Base-by-base conservation (phyloP, 192 early-diverging fungal species). In the Gorgonomyces haynaldii region DNA sequence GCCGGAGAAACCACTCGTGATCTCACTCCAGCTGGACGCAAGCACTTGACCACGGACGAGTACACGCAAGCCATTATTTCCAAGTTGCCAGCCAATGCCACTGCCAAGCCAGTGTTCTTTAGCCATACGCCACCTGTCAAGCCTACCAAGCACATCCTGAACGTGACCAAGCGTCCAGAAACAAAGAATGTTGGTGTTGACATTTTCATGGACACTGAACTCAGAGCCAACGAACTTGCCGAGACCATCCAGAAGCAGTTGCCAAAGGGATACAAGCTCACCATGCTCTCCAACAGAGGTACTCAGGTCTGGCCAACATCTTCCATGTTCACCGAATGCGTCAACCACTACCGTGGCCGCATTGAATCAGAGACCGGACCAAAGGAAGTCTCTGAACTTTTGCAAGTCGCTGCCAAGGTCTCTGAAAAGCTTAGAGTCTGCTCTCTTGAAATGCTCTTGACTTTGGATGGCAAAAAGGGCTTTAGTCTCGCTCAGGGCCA, bases 261-360 rank as follows among this genome's bases (percentile, higher is more conserved):
- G 13, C 30, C 47, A n/a, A 16, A 2, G 9, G 47, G 47, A 7
- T 20, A 40, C 13, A 27, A 55, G 10, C 35, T 55, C 10, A 23
- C 34, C 9, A 55, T 55, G 53, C 37, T 55, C 47, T 49, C 44
- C 12, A 55, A 55, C 35, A 28, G 53, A 7, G 53, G 53, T 36
- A 55, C 53, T 15, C 53, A 55, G 47, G 47, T 55, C 5, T 55
- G 53, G 53, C 53, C 53, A 16, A 55, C 53, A 3, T 31, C 36
- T 8, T 55, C 53, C 0, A 24, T 52, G 3, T 55, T 23, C 47
- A 55, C 53, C 12, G 47, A 55, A 37, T 8, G 37, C 2, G 53
- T 55, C n/a, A 55, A 55, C 47, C 45, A 55, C 47, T 53, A 55
- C 47, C 15, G 53, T 12, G 37, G 53, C 47, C 6, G 53, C 7